Conservation (phyloP, 441 rosid species). For the Populus hybrid region DNA sequence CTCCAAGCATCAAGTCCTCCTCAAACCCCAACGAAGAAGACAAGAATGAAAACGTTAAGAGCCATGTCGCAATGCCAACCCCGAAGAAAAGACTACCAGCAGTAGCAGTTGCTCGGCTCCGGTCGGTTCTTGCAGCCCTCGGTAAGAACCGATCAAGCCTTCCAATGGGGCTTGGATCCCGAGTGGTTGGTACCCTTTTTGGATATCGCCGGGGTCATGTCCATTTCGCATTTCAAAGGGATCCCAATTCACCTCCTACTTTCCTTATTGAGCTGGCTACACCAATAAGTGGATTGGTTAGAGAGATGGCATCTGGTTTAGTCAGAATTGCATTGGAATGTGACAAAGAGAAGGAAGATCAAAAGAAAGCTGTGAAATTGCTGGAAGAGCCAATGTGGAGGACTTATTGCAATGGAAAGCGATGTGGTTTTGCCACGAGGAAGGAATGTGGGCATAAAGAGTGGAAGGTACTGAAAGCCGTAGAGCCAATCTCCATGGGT, state of each 20-base stretch:
- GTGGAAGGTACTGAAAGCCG: conserved; percentile 67
- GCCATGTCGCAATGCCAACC: conserved; percentile 28
- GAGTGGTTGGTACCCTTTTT: conserved; percentile 85
- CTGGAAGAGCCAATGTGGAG: conserved; percentile 91
- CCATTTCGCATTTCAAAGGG: conserved; percentile 83
- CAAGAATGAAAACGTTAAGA: conserved; percentile 22
- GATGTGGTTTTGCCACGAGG: conserved; percentile 74
- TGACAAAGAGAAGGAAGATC: conserved; percentile 53
- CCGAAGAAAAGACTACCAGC: conserved; percentile 68
- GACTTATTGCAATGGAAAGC: conserved; percentile 90
- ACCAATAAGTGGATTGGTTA: conserved; percentile 71
- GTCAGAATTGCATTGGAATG: conserved; percentile 92
- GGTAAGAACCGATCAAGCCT: conserved; percentile 46
- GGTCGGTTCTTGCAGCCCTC: conserved; percentile 58
- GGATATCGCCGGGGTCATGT: conserved; percentile 89
- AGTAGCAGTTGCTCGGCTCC: conserved; percentile 72
- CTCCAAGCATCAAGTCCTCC: conserved; percentile 34
- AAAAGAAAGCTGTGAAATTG: conserved; percentile 44
- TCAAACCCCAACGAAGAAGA: conserved; percentile 28
- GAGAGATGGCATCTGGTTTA: conserved; percentile 97
- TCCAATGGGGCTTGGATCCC: conserved; percentile 47
- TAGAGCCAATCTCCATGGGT: conserved; percentile 94
- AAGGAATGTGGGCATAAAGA: conserved; percentile 73
- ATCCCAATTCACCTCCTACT: conserved; percentile 73
- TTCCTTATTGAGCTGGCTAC: conserved; percentile 84